phyloP scores from a whole-genome alignment of 768 basidiomycete species.

The Chalciporus pseudorubinellus region DNA sequence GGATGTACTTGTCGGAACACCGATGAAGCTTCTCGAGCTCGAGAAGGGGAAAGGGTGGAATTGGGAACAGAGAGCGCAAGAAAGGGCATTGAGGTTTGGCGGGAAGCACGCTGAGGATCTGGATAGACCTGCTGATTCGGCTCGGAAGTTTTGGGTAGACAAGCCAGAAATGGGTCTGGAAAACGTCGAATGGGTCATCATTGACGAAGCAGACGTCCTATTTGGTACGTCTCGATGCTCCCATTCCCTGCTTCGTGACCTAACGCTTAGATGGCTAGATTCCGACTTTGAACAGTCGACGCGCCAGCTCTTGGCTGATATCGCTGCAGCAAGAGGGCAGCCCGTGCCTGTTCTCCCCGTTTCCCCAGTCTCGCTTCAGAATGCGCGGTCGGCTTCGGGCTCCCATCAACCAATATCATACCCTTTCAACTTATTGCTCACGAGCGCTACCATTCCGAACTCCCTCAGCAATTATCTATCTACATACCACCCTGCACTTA shows the following conservation, averaged over 20 bases:
- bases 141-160: conserved; percentile 40
- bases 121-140: conserved; percentile 13
- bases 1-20: conserved; percentile 65
- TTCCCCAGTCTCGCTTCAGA: conserved; percentile 18
- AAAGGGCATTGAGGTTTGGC: conserved; percentile 23
- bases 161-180: conserved; percentile 60
- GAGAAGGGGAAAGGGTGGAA: conserved; percentile 56
- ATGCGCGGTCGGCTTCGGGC: conserved; percentile 4
- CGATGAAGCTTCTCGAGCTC: conserved; percentile 61
- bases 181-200: conserved; percentile 82
- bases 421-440: conserved; percentile 80
- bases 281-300: conserved; percentile 81
- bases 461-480: conserved; percentile 66
- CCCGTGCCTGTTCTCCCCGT: conserved; percentile 15
- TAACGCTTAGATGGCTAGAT: conserved; percentile 43
- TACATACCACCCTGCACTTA: conserved; percentile 55
- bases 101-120: conserved; percentile 27
- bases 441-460: conserved; percentile 84
- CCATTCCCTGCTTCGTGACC: not conserved
- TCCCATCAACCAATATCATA: conserved; percentile 37
- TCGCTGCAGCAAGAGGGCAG: conserved; percentile 56
- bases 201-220: conserved; percentile 90
- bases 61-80: conserved; percentile 30
- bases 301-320: conserved; percentile 63
- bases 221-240: conserved; percentile 54